Conservation (phyloP, 139 green algal species). For the Coelastrella sp. region DNA sequence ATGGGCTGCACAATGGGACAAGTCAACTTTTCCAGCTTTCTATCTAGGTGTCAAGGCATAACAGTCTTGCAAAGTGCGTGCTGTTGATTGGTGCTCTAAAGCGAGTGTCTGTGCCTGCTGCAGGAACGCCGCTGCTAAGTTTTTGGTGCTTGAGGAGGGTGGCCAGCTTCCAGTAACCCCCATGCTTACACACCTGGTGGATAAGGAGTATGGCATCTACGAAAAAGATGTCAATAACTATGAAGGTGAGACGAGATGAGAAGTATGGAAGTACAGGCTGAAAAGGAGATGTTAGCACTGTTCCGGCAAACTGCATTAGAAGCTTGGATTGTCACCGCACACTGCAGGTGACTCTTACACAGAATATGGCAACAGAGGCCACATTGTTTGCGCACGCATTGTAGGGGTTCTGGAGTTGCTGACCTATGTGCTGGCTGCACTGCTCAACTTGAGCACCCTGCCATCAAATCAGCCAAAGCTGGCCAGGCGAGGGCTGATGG, state of each 20-base stretch:
- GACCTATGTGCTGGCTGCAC: constrained; percentile 58
- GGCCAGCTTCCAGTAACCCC: constrained; percentile 17
- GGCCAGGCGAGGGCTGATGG: constrained; percentile 66
- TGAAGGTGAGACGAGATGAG: too few relatives aligned
- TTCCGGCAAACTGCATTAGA: neutral
- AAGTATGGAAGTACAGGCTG: too few relatives aligned
- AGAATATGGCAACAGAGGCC: too few relatives aligned
- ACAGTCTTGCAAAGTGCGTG: too few relatives aligned
- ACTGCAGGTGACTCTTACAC: too few relatives aligned
- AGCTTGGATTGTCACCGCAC: too few relatives aligned
- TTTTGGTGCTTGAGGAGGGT: constrained; percentile 34
- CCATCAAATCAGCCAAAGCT: constrained; percentile 66
- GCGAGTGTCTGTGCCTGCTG: neutral
- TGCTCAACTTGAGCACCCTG: constrained; percentile 80
- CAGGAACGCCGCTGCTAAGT: constrained; percentile 32
- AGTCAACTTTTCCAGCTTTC: too few relatives aligned
- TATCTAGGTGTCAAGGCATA: too few relatives aligned
- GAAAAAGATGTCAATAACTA: constrained; percentile 68
- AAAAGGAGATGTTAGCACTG: too few relatives aligned
- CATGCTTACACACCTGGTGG: constrained; percentile 28
- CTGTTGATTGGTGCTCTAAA: neutral
- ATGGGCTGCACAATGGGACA: too few relatives aligned
- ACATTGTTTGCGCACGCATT: neutral
- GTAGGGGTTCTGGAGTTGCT: constrained; percentile 68
- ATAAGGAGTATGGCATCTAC: constrained; percentile 52